phyloP scores from a whole-genome alignment of 2,329 filamentous ascomycete genomes.

The Xylariaceae sp. region DNA sequence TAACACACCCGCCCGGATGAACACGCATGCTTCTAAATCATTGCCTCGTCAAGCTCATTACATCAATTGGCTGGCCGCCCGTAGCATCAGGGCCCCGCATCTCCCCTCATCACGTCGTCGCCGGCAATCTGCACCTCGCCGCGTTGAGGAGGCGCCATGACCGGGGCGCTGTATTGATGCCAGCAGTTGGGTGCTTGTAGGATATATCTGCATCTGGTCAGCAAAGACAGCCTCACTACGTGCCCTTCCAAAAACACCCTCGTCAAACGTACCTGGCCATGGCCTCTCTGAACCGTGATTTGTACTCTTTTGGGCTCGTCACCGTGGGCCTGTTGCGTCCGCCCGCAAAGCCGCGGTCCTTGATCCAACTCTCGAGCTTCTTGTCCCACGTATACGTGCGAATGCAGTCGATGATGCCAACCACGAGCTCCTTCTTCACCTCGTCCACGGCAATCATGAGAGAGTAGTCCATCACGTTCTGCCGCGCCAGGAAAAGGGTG shows the following conservation, averaged over 20 bases:
- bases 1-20: no score
- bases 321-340: conserved; percentile 84
- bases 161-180: conserved; percentile 53
- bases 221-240: conserved; percentile 8
- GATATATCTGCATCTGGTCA: conserved; percentile 47
- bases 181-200: conserved; percentile 69
- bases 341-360: conserved; percentile 79
- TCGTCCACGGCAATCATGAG: conserved; percentile 98
- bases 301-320: conserved; percentile 95
- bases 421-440: conserved; percentile 78
- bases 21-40: no score
- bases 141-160: conserved; percentile 16
- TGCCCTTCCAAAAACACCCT: background rate
- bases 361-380: conserved; percentile 99
- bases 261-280: conserved; percentile 67
- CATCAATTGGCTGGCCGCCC: no score
- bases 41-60: no score
- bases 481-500: conserved; percentile 85
- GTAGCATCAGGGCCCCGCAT: no score
- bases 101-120: conserved; percentile 16
- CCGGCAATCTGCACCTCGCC: conserved; percentile 12
- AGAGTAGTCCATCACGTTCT: conserved; percentile 99
- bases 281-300: conserved; percentile 87
- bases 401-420: conserved; percentile 98
- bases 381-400: conserved; percentile 99